These are phyloP conservation scores for Stagonosporopsis vannaccii DNA, from an alignment of 2,329 filamentous ascomycete species.

Conservation along the genomic window DNA sequence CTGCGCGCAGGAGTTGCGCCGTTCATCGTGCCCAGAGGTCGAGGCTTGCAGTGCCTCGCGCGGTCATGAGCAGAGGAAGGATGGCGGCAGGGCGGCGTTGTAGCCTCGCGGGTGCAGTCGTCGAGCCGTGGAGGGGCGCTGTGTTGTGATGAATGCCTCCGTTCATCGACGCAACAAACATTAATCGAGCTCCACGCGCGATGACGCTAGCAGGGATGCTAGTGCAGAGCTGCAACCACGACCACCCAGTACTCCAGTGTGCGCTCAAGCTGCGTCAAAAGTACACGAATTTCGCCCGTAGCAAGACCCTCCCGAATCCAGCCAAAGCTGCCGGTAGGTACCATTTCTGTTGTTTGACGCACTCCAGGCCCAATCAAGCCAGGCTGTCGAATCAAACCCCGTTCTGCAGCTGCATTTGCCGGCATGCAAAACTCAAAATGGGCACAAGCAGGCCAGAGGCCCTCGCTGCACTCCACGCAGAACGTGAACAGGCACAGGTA, in stretches of 20 bases:
- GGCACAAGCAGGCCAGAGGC: constrained; percentile 17
- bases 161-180: constrained; percentile 7
- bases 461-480: neutral
- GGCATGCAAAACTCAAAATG: constrained; percentile 30
- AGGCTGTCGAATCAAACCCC: constrained; percentile 17
- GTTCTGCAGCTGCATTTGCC: neutral
- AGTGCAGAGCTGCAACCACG: neutral
- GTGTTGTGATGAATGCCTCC: constrained; percentile 15
- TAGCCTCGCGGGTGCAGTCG: constrained; percentile 1
- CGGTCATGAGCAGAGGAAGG: neutral
- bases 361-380: neutral
- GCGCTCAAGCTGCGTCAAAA: neutral
- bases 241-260: neutral
- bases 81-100: neutral
- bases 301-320: neutral
- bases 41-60: constrained; percentile 4
- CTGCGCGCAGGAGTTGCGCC: constrained; percentile 73
- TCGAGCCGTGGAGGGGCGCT: neutral
- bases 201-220: constrained; percentile 13
- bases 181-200: constrained; percentile 9
- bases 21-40: constrained; percentile 71
- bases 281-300: neutral
- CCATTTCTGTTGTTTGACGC: neutral
- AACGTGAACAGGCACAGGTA: constrained; percentile 30
- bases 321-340: neutral